A percentile compares a stretch with the other conserved stretches of the same genome.
These are phyloP conservation scores for Lepiota brunneoincarnata DNA, from an alignment of 768 basidiomycete genomes.

Conservation along the genomic window DNA sequence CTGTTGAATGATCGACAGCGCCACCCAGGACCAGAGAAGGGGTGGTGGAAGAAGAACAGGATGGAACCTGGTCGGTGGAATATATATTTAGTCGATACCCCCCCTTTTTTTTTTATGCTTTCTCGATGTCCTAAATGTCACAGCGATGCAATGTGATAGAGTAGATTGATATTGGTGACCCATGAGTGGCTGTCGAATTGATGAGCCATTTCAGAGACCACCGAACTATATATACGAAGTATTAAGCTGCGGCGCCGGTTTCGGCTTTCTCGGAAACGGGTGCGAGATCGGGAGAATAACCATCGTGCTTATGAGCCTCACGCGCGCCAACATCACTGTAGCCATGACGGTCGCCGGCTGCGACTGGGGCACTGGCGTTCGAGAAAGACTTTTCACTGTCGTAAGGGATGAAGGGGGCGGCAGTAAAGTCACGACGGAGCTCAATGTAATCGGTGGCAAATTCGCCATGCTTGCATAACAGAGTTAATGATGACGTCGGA, in stretches of 20 bases:
- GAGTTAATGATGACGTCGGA: neutral
- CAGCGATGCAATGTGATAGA: too few relatives aligned
- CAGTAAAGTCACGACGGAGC: conserved; percentile 63
- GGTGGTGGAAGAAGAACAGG: neutral
- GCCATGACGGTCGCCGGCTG: conserved; percentile 38
- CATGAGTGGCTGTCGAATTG: neutral
- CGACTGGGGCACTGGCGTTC: conserved; percentile 20
- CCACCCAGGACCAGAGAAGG: conserved; percentile 13
- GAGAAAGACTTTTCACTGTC: conserved; percentile 13
- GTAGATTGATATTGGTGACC: neutral
- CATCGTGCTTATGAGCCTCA: conserved; percentile 6
- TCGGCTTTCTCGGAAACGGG: neutral
- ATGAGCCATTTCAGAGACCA: neutral
- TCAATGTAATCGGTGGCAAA: conserved; percentile 71
- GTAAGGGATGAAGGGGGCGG: conserved; percentile 37
- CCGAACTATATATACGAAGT: neutral
- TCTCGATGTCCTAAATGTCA: too few relatives aligned
- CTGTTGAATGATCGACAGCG: conserved; percentile 41
- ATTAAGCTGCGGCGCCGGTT: neutral
- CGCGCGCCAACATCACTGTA: conserved; percentile 27
- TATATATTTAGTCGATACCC: neutral
- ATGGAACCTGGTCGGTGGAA: neutral
- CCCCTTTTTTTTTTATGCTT: too few relatives aligned
- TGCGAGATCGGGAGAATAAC: neutral
- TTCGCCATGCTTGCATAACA: conserved; percentile 53